These are phyloP conservation scores for Endocladia muricata DNA, from an alignment of 31 red algal species.

Conservation along the genomic window DNA sequence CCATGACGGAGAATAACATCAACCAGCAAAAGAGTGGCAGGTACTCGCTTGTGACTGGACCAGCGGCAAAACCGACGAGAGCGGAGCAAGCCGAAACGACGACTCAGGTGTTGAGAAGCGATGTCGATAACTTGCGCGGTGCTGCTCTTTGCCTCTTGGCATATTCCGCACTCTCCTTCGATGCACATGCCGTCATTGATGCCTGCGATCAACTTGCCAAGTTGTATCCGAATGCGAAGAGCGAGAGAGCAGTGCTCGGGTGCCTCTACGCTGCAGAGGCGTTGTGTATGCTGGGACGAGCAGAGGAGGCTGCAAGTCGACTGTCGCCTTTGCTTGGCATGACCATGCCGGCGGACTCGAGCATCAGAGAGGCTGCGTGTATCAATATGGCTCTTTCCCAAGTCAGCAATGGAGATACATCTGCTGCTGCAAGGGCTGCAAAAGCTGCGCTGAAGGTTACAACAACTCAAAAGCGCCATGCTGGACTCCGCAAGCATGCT, in stretches of 20 bases:
- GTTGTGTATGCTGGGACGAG: conserved; percentile 41
- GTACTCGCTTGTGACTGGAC: neutral
- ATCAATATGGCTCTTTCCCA: conserved; percentile 64
- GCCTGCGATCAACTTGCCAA: conserved; percentile 51
- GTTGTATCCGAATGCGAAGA: conserved; percentile 29
- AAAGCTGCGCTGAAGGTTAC: conserved; percentile 39
- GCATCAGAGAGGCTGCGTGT: conserved; percentile 43
- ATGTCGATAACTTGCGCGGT: conserved; percentile 30
- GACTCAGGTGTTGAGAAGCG: neutral
- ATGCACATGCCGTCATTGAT: conserved; percentile 32
- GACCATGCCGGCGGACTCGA: conserved; percentile 15
- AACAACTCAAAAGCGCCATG: conserved; percentile 10
- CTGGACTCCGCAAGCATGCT: conserved; percentile 32
- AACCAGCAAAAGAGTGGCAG: neutral
- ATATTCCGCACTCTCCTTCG: conserved; percentile 55
- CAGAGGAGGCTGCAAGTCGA: conserved; percentile 36
- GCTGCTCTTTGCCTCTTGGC: conserved; percentile 45
- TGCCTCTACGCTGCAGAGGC: conserved; percentile 75
- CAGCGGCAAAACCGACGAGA: neutral
- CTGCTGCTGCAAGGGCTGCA: conserved; percentile 37
- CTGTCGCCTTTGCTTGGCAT: conserved; percentile 34
- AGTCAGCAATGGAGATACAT: conserved; percentile 33
- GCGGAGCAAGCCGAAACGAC: neutral
- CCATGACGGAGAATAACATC: neutral
- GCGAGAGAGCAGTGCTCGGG: conserved; percentile 42